Evolutionary conservation across 441 rosid species (phyloP).

Genomic region (Arabidopsis hybrid): DNA sequence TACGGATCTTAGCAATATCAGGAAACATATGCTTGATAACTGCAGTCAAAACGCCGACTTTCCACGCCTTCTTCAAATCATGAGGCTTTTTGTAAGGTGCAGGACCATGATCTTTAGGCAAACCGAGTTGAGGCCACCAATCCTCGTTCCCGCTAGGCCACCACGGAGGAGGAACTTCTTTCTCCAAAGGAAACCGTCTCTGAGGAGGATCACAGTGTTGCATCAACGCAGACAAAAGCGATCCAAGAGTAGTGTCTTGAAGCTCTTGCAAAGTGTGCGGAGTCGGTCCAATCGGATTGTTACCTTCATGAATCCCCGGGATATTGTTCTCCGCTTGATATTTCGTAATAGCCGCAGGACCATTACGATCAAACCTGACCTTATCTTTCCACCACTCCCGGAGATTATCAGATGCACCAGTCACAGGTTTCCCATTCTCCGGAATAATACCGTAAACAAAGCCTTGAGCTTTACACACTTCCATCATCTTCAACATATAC

Average conservation of each 20-base stretch:
- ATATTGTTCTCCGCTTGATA: conserved; percentile 76
- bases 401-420: conserved; percentile 96
- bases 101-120: conserved; percentile 83
- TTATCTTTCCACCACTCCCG: conserved; percentile 99
- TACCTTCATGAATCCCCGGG: conserved; percentile 66
- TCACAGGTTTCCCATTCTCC: conserved; percentile 94
- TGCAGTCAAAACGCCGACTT: conserved; percentile 92
- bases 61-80: conserved; percentile 98
- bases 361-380: conserved; percentile 93
- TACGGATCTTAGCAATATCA: conserved; percentile 89
- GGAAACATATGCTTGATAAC: conserved; percentile 98
- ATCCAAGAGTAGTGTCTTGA: conserved; percentile 96
- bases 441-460: conserved; percentile 97
- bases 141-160: conserved; percentile 94
- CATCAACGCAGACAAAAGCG: conserved; percentile 90
- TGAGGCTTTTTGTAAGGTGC: conserved; percentile 99
- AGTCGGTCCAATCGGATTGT: conserved; percentile 65
- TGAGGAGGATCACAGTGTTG: conserved; percentile 99
- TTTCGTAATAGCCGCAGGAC: conserved; percentile 89
- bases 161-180: conserved; percentile 96
- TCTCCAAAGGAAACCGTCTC: conserved; percentile 92
- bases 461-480: conserved; percentile 95
- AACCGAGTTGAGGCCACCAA: conserved; percentile 95
- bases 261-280: conserved; percentile 89
- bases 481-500: conserved; percentile 99